phyloP scores from a whole-genome alignment of 202 grass and related monocot genomes.

The Elaeis oleifera region DNA sequence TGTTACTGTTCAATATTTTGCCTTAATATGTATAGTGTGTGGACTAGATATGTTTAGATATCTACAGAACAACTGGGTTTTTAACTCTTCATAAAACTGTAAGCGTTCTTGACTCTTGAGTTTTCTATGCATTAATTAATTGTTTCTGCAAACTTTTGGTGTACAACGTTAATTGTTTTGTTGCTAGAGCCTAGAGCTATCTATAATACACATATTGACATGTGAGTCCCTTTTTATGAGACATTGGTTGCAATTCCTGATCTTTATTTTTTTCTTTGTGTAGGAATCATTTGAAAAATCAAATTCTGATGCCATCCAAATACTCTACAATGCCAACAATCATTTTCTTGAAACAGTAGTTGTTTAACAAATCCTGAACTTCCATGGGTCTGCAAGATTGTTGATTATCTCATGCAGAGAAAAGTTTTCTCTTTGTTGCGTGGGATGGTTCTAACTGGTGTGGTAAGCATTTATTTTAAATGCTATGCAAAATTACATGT shows the following conservation, averaged over 20 bases:
- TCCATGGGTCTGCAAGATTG: constrained; percentile 61
- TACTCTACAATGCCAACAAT: constrained; percentile 38
- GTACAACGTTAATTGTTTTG: no score
- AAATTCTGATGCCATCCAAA: constrained; percentile 51
- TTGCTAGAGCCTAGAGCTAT: no score
- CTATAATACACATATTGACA: no score
- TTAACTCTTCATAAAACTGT: no score
- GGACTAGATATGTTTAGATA: no score
- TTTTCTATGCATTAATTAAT: no score
- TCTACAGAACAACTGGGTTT: no score
- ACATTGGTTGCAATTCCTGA: not conserved
- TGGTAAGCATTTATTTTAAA: constrained; percentile 36
- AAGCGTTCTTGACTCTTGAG: no score
- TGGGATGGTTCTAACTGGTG: constrained; percentile 46
- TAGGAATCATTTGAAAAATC: constrained; percentile 52
- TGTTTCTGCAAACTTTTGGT: no score
- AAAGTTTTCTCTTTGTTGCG: constrained; percentile 73
- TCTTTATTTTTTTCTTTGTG: constrained; percentile 31
- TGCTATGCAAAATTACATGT: not conserved
- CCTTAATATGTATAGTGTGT: no score
- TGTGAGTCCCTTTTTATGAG: no score
- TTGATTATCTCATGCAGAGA: constrained; percentile 51
- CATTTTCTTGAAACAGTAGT: constrained; percentile 51
- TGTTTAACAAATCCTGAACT: constrained; percentile 78
- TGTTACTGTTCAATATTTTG: no score